Evolutionary conservation across 1,284 basidiomycete genomes (phyloP), one percentile per base, ranked within the genome.

Genomic region (Leccinum subspadiceum): DNA sequence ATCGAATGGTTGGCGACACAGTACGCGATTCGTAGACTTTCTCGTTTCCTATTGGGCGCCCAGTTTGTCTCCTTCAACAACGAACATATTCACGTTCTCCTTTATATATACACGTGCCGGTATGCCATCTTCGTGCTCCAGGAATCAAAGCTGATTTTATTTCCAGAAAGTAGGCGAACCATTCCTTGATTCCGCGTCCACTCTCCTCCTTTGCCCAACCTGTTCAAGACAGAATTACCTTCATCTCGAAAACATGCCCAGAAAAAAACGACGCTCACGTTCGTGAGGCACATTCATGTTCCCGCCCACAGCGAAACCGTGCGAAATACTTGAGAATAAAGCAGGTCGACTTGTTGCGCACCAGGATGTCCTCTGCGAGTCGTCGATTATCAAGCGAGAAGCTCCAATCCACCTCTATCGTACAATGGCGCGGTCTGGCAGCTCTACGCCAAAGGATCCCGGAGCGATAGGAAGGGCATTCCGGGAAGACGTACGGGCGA

Each of bases 131-230:
- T 44, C n/a, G 9, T 44, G 17, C 39, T 44, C 13, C 35, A 35
- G 35, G 5, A 35, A 35, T n/a, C 39, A 44, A 44, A 6, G 41
- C 13, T 44, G 10, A 49, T 26, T 2, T 49, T 49, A 15, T 22
- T 15, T 46, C 60, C 5, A 59, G 46, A 6, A 80, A 84, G 35
- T 78, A 71, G 31, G 68, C 65, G 64, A 84, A 83, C 81, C 82
- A 84, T 1, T 64, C 68, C 5, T 75, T 67, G 39, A 83, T 76
- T 12, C 78, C 76, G 12, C 75, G 69, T 0, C 83, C 83, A 31
- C 80, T 79, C 64, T 85, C 83, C 64, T 85, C 83, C 67, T 84
- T 84, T 7, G 82, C 82, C 82, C 82, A 85, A n/a, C 80, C 82
- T 85, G 52, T 17, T 5, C 35, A 33, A 26, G 6, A 24, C 3